Percentiles rank a stretch among this genome's conserved stretches.
phyloP scores from a whole-genome alignment of 1,139 yeast species.

The Kodamaea sp. region DNA sequence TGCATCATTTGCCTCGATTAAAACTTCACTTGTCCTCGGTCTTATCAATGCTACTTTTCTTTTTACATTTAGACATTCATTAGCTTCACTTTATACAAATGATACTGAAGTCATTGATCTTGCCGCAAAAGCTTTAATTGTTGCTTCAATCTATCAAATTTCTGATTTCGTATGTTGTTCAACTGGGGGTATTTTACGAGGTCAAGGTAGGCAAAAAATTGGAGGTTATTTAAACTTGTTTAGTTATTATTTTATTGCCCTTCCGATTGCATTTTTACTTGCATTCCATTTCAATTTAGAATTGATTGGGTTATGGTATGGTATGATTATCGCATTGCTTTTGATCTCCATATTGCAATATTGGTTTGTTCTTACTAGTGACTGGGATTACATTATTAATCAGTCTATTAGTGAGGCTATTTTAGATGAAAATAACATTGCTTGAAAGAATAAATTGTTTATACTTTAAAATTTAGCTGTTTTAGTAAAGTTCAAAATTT shows the following conservation, averaged over 20 bases:
- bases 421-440: constrained; percentile 30
- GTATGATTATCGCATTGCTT: constrained; percentile 53
- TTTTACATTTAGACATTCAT: constrained; percentile 32
- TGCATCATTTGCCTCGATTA: constrained; percentile 40
- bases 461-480: not conserved
- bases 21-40: constrained; percentile 44
- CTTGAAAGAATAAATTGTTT: constrained; percentile 23
- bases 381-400: constrained; percentile 55
- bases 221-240: constrained; percentile 59
- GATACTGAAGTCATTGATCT: constrained; percentile 47
- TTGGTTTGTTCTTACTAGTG: constrained; percentile 44
- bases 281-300: constrained; percentile 47
- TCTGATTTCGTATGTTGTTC: constrained; percentile 54
- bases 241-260: constrained; percentile 55
- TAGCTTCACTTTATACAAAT: constrained; percentile 49
- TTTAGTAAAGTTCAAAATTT: not conserved
- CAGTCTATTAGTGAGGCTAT: constrained; percentile 41
- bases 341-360: constrained; percentile 45
- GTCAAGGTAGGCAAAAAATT: constrained; percentile 65
- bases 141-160: constrained; percentile 58
- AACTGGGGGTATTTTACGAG: constrained; percentile 59
- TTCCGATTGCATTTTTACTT: constrained; percentile 53
- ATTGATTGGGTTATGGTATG: constrained; percentile 59
- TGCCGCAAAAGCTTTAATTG: constrained; percentile 50
- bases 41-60: constrained; percentile 35